These are phyloP conservation scores for Fraxinus quadrangulata DNA, from an alignment of 257 asterid species.

Conservation along the genomic window DNA sequence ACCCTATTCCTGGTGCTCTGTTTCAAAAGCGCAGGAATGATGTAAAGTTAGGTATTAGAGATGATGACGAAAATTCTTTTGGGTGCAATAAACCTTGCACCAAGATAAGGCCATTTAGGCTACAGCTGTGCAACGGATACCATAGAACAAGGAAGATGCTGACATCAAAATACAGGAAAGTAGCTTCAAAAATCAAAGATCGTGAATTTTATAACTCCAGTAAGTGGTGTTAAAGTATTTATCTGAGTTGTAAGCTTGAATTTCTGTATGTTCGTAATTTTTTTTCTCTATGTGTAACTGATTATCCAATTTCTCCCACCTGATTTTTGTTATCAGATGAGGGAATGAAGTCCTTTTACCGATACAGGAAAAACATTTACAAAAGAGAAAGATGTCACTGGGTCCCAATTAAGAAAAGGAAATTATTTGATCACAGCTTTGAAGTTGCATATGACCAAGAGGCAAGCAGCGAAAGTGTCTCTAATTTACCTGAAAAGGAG, in stretches of 20 bases:
- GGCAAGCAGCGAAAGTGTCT: constrained; percentile 64
- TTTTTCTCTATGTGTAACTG: not conserved
- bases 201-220: constrained; percentile 54
- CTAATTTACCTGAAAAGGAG: constrained; percentile 59
- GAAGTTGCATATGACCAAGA: constrained; percentile 56
- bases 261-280: not conserved
- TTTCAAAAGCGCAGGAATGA: constrained; percentile 60
- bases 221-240: constrained; percentile 42
- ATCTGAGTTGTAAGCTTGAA: constrained; percentile 1
- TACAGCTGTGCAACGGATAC: constrained; percentile 54
- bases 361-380: constrained; percentile 57
- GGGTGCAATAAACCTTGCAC: constrained; percentile 68
- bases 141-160: constrained; percentile 75
- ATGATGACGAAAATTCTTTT: constrained; percentile 91
- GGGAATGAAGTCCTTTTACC: constrained; percentile 62
- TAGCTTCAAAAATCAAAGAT: constrained; percentile 64
- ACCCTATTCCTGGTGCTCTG: constrained; percentile 52
- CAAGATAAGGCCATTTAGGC: constrained; percentile 65
- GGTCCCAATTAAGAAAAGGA: constrained; percentile 73
- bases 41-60: constrained; percentile 93
- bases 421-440: constrained; percentile 48
- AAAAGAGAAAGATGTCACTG: constrained; percentile 53
- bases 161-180: constrained; percentile 71
- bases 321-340: constrained; percentile 48
- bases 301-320: constrained; percentile 18